Evolutionary conservation across 768 basidiomycete genomes (phyloP), one percentile per base, ranked within the genome.

Genomic region (Hemileccinum impolitum): DNA sequence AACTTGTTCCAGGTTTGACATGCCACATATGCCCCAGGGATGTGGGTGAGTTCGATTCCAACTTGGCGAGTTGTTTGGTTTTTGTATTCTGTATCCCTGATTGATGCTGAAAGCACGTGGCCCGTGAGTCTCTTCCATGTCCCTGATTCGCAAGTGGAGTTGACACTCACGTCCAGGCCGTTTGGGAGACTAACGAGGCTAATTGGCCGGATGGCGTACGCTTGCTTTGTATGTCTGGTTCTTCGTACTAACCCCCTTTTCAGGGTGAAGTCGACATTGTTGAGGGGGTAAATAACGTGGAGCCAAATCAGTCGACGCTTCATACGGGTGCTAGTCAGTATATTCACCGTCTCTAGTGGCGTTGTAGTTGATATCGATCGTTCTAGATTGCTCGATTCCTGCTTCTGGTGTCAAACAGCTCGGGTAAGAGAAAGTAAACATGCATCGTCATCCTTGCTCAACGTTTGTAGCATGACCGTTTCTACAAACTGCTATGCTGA

Each of bases 281-380:
- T 7, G 65, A 66, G 42, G 65, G 70, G 37, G 81, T 84, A 13
- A 84, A 85, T 56, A 69, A 81, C 56, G 68, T 75, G 46, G 65
- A 65, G 13, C 73, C 78, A 3, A 79, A 83, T 56, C 69, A 72
- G 49, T 70, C 72, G 2, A 77, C 81, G 0, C 67, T 86, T 34
- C 85, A 86, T 61, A 84, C 83, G 5, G 69, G 67, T 47, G 54
- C 77, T 11, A 68, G 80, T 76, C 49, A 40, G 70, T 44, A 26
- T 5, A 15, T 21, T 21, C 40, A 9, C 32, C 18, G 13, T 21
- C 17, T 15, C 12, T 8, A 23, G 17, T 11, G 14, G 34, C 5
- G 11, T 19, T 3, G 19, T 32, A n/a, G 23, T 21, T 48, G n/a
- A 47, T 17, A 14, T 18, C 2, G 26, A 8, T 30, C 14, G 26